These are phyloP conservation scores for Apophysomyces ossiformis DNA, from an alignment of 371 early-diverging fungal species.

Conservation along the genomic window DNA sequence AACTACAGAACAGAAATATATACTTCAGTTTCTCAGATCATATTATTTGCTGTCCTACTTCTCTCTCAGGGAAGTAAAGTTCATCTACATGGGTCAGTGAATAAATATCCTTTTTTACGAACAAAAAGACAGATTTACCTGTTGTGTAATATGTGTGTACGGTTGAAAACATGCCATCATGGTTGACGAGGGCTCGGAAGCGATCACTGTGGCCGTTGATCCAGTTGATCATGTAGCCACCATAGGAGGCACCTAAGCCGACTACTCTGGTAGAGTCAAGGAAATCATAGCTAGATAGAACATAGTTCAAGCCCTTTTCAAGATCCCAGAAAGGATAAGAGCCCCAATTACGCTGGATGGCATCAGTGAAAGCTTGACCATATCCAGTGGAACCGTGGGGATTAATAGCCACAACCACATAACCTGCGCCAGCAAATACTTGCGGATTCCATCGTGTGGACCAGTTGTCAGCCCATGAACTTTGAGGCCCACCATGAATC, in stretches of 20 bases:
- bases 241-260: slow-evolving; percentile 83
- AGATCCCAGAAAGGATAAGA: slow-evolving; percentile 76
- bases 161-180: slow-evolving; percentile 84
- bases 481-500: slow-evolving; percentile 89
- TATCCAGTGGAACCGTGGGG: slow-evolving; percentile 86
- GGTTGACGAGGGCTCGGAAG: slow-evolving; percentile 80
- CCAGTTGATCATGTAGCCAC: slow-evolving; percentile 89
- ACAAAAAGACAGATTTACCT: slow-evolving; percentile 4
- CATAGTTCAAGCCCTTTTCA: slow-evolving; percentile 74
- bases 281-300: slow-evolving; percentile 60
- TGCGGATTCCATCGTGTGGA: slow-evolving; percentile 78
- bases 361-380: slow-evolving; percentile 76
- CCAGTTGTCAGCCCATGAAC: slow-evolving; percentile 74
- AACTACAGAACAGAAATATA: slow-evolving; percentile 32
- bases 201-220: slow-evolving; percentile 56
- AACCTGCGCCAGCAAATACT: slow-evolving; percentile 73
- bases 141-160: slow-evolving; percentile 71
- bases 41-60: slow-evolving; percentile 38
- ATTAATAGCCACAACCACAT: slow-evolving; percentile 78
- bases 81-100: slow-evolving; percentile 54
- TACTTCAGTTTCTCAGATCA: too few species aligned
- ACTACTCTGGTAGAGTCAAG: slow-evolving; percentile 66
- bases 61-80: slow-evolving; percentile 80
- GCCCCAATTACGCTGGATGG: slow-evolving; percentile 81
- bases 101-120: background rate